phyloP scores from a whole-genome alignment of 2,329 filamentous ascomycete genomes.

The Fusarium anguioides region DNA sequence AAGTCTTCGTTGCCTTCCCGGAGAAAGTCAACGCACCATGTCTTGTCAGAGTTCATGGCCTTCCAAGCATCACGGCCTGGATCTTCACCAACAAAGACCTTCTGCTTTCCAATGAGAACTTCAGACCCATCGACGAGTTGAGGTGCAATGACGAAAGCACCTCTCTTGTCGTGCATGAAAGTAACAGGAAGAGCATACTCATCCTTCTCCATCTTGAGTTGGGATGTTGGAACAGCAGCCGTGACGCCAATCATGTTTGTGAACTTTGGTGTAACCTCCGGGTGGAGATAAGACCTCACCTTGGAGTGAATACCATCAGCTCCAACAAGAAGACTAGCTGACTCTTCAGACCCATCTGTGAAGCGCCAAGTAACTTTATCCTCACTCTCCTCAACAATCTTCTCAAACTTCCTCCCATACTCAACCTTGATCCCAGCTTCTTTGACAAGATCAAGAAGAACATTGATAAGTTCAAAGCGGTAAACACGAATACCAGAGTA shows the following conservation, averaged over 20 bases:
- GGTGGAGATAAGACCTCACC: slow-evolving; percentile 63
- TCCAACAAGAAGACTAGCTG: slow-evolving; percentile 61
- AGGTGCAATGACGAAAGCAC: slow-evolving; percentile 63
- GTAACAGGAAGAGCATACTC: slow-evolving; percentile 57
- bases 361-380: slow-evolving; percentile 59
- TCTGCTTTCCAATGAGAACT: slow-evolving; percentile 60
- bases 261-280: slow-evolving; percentile 61
- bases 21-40: slow-evolving; percentile 50
- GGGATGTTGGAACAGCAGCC: slow-evolving; percentile 49
- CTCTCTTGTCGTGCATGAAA: slow-evolving; percentile 54
- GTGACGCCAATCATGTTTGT: slow-evolving; percentile 58
- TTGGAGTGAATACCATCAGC: slow-evolving; percentile 70
- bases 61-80: slow-evolving; percentile 57
- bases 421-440: slow-evolving; percentile 55
- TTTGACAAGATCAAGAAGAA: slow-evolving; percentile 56
- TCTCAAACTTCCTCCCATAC: slow-evolving; percentile 61
- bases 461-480: slow-evolving; percentile 61
- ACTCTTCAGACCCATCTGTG: slow-evolving; percentile 55
- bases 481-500: slow-evolving; percentile 67
- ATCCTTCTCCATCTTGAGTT: slow-evolving; percentile 49
- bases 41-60: slow-evolving; percentile 53
- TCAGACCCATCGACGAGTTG: slow-evolving; percentile 62
- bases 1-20: slow-evolving; percentile 50
- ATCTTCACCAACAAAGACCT: slow-evolving; percentile 47
- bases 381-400: slow-evolving; percentile 55